phyloP scores from a whole-genome alignment of 331 rosid species.

The Dryas integrifolia region DNA sequence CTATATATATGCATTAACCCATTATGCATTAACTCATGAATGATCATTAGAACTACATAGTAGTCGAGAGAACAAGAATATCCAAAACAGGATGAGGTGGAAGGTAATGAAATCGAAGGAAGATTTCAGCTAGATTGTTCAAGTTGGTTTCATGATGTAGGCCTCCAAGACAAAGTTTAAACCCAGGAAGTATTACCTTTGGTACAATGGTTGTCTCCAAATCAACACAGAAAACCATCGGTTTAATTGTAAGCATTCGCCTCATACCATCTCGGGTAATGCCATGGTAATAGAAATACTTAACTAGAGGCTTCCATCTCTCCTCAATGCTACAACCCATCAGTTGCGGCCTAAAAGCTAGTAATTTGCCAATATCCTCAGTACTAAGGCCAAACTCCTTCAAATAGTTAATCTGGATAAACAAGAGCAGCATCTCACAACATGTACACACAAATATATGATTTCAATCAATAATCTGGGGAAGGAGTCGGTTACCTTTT shows the following conservation, averaged over 20 bases:
- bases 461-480: neutral
- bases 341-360: conserved; percentile 82
- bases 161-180: conserved; percentile 6
- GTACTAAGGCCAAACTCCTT: conserved; percentile 80
- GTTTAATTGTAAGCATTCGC: conserved; percentile 81
- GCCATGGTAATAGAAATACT: conserved; percentile 78
- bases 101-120: conserved; percentile 1
- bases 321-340: conserved; percentile 90
- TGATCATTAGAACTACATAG: neutral
- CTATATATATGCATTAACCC: neutral
- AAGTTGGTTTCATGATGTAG: neutral
- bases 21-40: neutral
- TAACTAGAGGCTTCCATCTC: conserved; percentile 86
- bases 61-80: conserved; percentile 4
- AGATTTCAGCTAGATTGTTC: conserved; percentile 8
- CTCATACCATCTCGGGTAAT: conserved; percentile 83
- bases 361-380: conserved; percentile 71
- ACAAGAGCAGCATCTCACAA: conserved; percentile 29
- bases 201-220: conserved; percentile 73
- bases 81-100: neutral
- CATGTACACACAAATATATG: conserved; percentile 15
- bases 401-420: conserved; percentile 68
- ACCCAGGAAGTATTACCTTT: conserved; percentile 48
- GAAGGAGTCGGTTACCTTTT: conserved; percentile 52
- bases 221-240: conserved; percentile 81